Evolutionary conservation across 139 green algal genomes (phyloP).

Genomic region (Volvox africanus): DNA sequence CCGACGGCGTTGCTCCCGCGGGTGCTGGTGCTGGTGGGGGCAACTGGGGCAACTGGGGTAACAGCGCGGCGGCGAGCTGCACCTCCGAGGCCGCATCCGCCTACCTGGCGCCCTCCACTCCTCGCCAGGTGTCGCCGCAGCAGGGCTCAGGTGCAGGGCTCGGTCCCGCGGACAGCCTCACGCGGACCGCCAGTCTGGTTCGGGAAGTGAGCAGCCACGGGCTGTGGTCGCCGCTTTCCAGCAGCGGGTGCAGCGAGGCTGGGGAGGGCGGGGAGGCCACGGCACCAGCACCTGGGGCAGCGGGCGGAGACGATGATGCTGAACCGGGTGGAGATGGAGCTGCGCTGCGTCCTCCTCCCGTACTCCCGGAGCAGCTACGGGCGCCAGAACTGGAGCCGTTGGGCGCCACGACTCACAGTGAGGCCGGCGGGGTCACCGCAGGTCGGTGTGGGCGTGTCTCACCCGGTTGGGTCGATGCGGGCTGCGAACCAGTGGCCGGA

Average conservation of each 20-base stretch:
- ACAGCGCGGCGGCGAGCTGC: too few species aligned
- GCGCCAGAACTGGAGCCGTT: not conserved
- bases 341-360: not conserved
- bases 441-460: too few species aligned
- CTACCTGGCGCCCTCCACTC: not conserved
- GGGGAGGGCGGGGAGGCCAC: not conserved
- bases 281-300: not conserved
- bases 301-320: not conserved
- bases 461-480: too few species aligned
- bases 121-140: not conserved
- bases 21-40: too few species aligned
- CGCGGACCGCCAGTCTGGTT: not conserved
- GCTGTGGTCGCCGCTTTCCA: not conserved
- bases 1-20: not conserved
- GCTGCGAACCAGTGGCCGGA: too few species aligned
- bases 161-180: not conserved
- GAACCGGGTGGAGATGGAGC: not conserved
- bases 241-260: constrained; percentile 4
- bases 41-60: not conserved
- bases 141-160: not conserved
- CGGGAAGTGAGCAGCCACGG: not conserved
- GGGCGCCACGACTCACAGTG: not conserved
- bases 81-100: not conserved
- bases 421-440: too few species aligned
- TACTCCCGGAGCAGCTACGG: not conserved